Percentiles rank a stretch among this genome's conserved stretches.
phyloP scores from a whole-genome alignment of 2,329 filamentous ascomycete species.

The Hortaea werneckii region DNA sequence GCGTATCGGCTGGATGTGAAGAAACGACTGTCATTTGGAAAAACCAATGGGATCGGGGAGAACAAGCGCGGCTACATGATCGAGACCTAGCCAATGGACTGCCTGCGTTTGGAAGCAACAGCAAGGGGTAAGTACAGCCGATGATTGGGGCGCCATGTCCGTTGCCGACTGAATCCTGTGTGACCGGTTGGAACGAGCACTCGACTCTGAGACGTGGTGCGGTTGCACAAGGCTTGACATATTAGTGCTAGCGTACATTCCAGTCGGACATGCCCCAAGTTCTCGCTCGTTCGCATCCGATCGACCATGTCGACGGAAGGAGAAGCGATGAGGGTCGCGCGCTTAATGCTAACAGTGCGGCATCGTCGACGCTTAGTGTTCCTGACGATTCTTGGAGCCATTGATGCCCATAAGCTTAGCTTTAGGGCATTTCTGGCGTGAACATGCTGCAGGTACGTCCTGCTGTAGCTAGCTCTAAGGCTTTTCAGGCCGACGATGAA shows the following conservation, averaged over 20 bases:
- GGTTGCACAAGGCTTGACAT: slow-evolving; percentile 19
- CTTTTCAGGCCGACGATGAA: neutral
- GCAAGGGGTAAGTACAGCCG: slow-evolving; percentile 15
- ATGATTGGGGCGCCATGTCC: slow-evolving; percentile 15
- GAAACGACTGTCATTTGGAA: neutral
- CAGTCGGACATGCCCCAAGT: slow-evolving; percentile 5
- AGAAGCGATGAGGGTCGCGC: neutral
- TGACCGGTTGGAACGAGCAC: slow-evolving; percentile 13
- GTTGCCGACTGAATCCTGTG: slow-evolving; percentile 6
- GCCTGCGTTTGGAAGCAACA: neutral
- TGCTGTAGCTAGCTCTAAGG: neutral
- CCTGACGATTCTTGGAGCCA: too few relatives aligned
- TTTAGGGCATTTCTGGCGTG: neutral
- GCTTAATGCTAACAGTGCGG: neutral
- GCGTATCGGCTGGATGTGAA: neutral
- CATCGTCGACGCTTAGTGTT: too few relatives aligned
- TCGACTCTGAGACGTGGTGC: slow-evolving; percentile 16
- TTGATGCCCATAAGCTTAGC: neutral
- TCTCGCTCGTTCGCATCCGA: slow-evolving; percentile 16
- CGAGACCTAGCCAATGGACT: neutral
- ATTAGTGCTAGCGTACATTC: slow-evolving; percentile 17
- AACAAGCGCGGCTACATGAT: too few relatives aligned
- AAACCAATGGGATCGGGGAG: too few relatives aligned
- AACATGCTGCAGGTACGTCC: slow-evolving; percentile 1
- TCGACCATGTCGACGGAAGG: neutral